Conservation (phyloP, 2,329 filamentous ascomycete genomes). For the Sporothrix variecibatus region DNA sequence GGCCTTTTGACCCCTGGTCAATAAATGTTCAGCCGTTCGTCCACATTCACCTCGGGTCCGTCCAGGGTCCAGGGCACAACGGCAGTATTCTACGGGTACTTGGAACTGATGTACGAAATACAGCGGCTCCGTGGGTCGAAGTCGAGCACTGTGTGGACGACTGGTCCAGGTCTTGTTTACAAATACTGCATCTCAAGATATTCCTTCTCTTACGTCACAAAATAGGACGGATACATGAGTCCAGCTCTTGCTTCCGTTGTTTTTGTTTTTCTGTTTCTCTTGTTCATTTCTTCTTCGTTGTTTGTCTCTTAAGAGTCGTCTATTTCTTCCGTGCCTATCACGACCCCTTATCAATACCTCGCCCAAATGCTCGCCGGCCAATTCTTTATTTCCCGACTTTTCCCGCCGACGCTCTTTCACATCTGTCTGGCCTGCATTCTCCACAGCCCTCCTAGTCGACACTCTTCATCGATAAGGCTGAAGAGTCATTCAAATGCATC, state of each 20-base stretch:
- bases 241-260: not conserved
- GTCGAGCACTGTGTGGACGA: not conserved
- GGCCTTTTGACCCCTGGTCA: not conserved
- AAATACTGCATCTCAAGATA: not conserved
- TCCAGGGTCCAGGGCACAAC: not conserved
- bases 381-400: not conserved
- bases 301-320: not conserved
- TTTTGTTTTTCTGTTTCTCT: too few relatives aligned
- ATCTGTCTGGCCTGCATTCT: not conserved
- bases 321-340: not conserved
- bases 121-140: not conserved
- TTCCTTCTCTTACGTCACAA: constrained; percentile 1
- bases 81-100: not conserved
- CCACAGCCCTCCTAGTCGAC: not conserved
- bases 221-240: not conserved
- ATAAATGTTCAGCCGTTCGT: not conserved
- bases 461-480: constrained; percentile 16
- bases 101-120: too few relatives aligned
- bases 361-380: not conserved
- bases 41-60: not conserved
- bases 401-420: not conserved
- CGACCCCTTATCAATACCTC: not conserved
- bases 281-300: too few relatives aligned
- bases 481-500: constrained; percentile 4
- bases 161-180: not conserved